Conservation (phyloP, 1,139 yeast species). For the Torulaspora pretoriensis region DNA sequence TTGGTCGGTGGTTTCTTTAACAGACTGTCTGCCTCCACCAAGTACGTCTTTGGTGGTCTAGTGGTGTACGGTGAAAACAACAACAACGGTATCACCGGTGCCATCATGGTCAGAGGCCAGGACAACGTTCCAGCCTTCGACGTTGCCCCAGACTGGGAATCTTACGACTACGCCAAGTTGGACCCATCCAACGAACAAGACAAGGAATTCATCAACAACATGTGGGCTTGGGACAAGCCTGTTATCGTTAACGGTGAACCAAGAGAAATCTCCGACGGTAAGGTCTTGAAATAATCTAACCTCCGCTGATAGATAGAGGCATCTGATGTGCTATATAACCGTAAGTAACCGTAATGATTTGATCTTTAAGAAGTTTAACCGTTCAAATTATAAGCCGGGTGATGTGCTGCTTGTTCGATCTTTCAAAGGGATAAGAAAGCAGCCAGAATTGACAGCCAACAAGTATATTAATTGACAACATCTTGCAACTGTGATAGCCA, state of each 20-base stretch:
- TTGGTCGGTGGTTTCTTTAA: constrained; percentile 97
- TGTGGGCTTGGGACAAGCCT: constrained; percentile 84
- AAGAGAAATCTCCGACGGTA: constrained; percentile 72
- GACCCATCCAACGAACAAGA: constrained; percentile 60
- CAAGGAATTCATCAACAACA: constrained; percentile 60
- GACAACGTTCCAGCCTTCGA: constrained; percentile 87
- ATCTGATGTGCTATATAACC: neutral
- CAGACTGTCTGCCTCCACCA: constrained; percentile 88
- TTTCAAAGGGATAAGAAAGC: constrained; percentile 10
- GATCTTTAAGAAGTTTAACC: too few species aligned
- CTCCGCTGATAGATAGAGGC: neutral
- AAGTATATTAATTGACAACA: neutral
- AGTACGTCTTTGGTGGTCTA: constrained; percentile 88
- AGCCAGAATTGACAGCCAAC: constrained; percentile 8
- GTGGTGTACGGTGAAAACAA: constrained; percentile 98
- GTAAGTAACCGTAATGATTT: too few species aligned
- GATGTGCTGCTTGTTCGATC: neutral
- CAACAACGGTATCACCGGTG: constrained; percentile 96
- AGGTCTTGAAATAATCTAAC: constrained; percentile 62
- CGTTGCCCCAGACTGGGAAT: constrained; percentile 99
- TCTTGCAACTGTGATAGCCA: neutral
- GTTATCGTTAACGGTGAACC: constrained; percentile 56
- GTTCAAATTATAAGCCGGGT: neutral
- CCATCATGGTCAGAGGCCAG: constrained; percentile 93
- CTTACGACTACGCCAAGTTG: constrained; percentile 60